Evolutionary conservation across 805 yeast species (phyloP).

Genomic region (Saturnispora sanitii): DNA sequence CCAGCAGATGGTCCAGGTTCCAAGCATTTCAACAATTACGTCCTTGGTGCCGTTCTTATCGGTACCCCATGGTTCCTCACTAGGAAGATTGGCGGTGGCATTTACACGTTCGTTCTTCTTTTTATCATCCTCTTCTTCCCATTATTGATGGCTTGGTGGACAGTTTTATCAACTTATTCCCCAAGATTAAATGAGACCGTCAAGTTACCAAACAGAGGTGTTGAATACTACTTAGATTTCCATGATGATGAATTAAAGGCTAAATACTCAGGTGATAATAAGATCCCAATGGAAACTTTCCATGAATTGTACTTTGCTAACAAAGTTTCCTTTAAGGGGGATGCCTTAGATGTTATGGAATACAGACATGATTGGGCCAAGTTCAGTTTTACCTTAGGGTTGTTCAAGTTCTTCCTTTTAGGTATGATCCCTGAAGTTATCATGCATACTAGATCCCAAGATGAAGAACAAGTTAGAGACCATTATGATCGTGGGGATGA

Average conservation of each 20-base stretch:
- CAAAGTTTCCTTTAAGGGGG: conserved; percentile 82
- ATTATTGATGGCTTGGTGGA: conserved; percentile 75
- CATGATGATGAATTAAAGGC: conserved; percentile 60
- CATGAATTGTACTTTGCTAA: conserved; percentile 77
- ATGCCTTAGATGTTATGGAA: conserved; percentile 73
- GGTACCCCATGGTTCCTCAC: conserved; percentile 56
- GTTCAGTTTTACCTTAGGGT: conserved; percentile 65
- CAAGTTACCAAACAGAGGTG: conserved; percentile 64
- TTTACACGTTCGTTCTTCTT: conserved; percentile 56
- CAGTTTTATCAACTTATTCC: conserved; percentile 60
- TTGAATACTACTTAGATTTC: conserved; percentile 72
- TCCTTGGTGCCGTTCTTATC: conserved; percentile 39
- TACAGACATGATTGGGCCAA: conserved; percentile 87
- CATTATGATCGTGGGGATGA: conserved; percentile 96
- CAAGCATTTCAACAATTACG: conserved; percentile 57
- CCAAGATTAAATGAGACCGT: conserved; percentile 78
- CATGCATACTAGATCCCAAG: conserved; percentile 86
- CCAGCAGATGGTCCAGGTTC: conserved; percentile 92
- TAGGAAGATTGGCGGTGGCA: conserved; percentile 60
- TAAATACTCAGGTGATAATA: conserved; percentile 61
- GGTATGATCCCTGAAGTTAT: conserved; percentile 92
- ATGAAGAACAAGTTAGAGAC: conserved; percentile 92
- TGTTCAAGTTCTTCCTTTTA: conserved; percentile 70
- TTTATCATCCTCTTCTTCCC: conserved; percentile 50
- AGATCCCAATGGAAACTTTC: conserved; percentile 89